Conservation (phyloP, 108 stramenopile genomes). For the Stephanodiscus triporus region DNA sequence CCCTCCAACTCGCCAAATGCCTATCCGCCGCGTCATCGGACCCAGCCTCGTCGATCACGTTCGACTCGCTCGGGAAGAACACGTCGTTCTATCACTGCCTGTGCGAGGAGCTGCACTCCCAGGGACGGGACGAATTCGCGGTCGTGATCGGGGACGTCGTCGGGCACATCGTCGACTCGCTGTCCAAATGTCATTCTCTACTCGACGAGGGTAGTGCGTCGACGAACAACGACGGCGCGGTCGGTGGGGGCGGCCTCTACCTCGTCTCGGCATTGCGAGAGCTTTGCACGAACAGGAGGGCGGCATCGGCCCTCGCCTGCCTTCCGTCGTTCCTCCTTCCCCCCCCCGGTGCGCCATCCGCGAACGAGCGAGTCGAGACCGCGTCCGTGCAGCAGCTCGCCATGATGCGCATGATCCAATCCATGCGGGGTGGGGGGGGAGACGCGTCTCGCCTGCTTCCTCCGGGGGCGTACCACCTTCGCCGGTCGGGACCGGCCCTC, state of each 20-base stretch:
- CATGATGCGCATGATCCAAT: slow-evolving; percentile 61
- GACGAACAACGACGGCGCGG: slow-evolving; percentile 1
- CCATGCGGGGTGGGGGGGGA: slow-evolving; percentile 22
- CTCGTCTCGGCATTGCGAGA: slow-evolving; percentile 66
- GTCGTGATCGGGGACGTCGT: slow-evolving; percentile 54
- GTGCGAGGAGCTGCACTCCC: slow-evolving; percentile 74
- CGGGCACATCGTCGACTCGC: slow-evolving; percentile 21
- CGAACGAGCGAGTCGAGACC: slow-evolving; percentile 48
- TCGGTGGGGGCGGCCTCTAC: slow-evolving; percentile 48
- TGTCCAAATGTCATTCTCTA: slow-evolving; percentile 58
- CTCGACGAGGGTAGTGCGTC: slow-evolving; percentile 30
- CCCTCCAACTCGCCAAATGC: slow-evolving; percentile 59
- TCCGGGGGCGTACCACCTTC: slow-evolving; percentile 41
- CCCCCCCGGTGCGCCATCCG: slow-evolving; percentile 54
- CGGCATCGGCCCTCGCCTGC: slow-evolving; percentile 57
- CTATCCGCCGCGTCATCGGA: slow-evolving; percentile 52
- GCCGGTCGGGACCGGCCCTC: slow-evolving; percentile 78
- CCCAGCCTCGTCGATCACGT: slow-evolving; percentile 59
- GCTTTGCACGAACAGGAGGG: slow-evolving; percentile 75
- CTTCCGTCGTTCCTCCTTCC: slow-evolving; percentile 63
- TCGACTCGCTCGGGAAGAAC: slow-evolving; percentile 61
- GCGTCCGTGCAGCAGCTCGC: slow-evolving; percentile 37
- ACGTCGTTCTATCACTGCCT: slow-evolving; percentile 69
- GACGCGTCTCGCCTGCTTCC: slow-evolving; percentile 1
- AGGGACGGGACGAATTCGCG: slow-evolving; percentile 62